These are phyloP conservation scores for Wallacemonas sp. DNA, from an alignment of 208 protist species.

Conservation along the genomic window DNA sequence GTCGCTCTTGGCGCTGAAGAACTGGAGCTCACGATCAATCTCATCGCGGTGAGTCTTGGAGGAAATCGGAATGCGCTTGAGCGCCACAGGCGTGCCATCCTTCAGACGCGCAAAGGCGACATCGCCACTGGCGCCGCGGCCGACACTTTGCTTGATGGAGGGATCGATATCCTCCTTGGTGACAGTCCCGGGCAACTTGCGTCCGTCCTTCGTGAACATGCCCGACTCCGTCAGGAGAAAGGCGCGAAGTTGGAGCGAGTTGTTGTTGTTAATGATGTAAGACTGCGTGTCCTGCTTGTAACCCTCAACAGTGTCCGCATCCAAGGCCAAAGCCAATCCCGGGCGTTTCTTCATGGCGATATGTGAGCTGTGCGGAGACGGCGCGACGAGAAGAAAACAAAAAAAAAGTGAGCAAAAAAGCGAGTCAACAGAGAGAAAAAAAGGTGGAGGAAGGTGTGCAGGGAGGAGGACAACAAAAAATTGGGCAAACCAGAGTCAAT, in stretches of 20 bases:
- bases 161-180: constrained; percentile 84
- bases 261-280: constrained; percentile 90
- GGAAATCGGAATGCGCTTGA: constrained; percentile 89
- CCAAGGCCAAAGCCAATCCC: constrained; percentile 46
- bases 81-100: constrained; percentile 69
- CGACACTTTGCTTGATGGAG: constrained; percentile 57
- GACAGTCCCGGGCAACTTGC: constrained; percentile 65
- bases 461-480: too few species aligned
- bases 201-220: constrained; percentile 87
- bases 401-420: not conserved
- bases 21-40: constrained; percentile 82
- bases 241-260: constrained; percentile 83
- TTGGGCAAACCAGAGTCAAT: too few species aligned
- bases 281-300: constrained; percentile 76
- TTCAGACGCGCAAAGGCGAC: constrained; percentile 79
- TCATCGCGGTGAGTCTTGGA: constrained; percentile 88
- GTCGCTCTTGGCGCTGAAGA: constrained; percentile 75
- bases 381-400: not conserved
- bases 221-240: constrained; percentile 83
- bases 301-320: constrained; percentile 65
- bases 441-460: too few species aligned
- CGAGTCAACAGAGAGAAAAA: too few species aligned
- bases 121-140: constrained; percentile 75
- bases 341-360: constrained; percentile 59
- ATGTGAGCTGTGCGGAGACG: not conserved